Evolutionary conservation across 768 basidiomycete species (phyloP).

Genomic region (Tricholoma matsutake): DNA sequence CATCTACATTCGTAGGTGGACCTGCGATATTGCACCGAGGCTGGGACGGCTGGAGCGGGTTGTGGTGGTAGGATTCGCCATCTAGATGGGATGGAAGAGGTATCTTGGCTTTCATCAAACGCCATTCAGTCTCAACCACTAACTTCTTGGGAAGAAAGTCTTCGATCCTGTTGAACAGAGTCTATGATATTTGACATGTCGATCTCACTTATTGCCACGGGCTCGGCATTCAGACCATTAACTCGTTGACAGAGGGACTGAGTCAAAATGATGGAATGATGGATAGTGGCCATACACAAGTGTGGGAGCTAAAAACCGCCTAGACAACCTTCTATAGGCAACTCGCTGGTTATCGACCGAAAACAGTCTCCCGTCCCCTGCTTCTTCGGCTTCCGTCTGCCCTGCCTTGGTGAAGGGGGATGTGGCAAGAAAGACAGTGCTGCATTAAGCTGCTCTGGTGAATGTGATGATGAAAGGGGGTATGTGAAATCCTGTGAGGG

Average conservation of each 20-base stretch:
- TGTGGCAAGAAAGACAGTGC: constrained; percentile 14
- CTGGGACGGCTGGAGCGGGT: too few relatives aligned
- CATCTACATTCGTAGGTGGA: too few relatives aligned
- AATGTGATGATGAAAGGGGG: constrained; percentile 9
- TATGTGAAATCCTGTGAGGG: constrained; percentile 8
- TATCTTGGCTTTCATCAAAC: too few relatives aligned
- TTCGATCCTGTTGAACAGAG: background rate
- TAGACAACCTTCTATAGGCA: constrained; percentile 26
- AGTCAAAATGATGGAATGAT: background rate
- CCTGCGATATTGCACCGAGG: too few relatives aligned
- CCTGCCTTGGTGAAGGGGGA: constrained; percentile 9
- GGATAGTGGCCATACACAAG: background rate
- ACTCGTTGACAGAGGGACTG: background rate
- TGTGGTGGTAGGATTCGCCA: too few relatives aligned
- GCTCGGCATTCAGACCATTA: background rate
- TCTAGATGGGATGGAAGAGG: too few relatives aligned
- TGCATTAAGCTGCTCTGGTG: constrained; percentile 7
- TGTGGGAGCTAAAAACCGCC: constrained; percentile 22
- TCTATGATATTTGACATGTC: background rate
- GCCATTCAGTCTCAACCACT: too few relatives aligned
- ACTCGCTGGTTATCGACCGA: constrained; percentile 8
- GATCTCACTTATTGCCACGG: background rate
- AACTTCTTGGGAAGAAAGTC: too few relatives aligned
- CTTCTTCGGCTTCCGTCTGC: constrained; percentile 8
- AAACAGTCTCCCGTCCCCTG: constrained; percentile 13